Percentiles rank a stretch among this genome's conserved stretches.
These are phyloP conservation scores for Leishmania mexicana DNA, from an alignment of 208 protist genomes.

Conservation along the genomic window DNA sequence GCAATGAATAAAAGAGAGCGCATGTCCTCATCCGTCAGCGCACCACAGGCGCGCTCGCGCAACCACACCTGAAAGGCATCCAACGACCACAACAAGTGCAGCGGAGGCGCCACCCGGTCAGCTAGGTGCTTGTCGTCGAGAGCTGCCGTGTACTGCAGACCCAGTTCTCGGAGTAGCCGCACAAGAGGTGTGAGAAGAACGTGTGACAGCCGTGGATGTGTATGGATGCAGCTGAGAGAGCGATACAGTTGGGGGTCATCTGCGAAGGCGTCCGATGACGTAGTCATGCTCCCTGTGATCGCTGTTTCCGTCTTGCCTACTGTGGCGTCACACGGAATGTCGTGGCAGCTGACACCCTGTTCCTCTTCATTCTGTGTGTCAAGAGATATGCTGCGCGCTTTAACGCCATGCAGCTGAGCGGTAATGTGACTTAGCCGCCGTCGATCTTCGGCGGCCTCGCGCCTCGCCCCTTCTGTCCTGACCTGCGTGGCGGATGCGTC, in stretches of 20 bases:
- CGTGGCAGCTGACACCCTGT: not conserved
- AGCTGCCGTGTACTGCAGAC: not conserved
- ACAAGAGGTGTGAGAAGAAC: not conserved
- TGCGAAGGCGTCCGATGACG: not conserved
- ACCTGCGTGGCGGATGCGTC: conserved; percentile 3
- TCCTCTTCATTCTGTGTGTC: no score
- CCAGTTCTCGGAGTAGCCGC: not conserved
- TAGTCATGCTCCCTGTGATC: not conserved
- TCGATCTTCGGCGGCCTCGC: not conserved
- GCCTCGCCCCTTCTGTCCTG: not conserved
- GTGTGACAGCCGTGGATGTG: conserved; percentile 1
- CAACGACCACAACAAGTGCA: not conserved
- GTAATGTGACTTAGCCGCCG: not conserved
- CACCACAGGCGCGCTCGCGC: not conserved
- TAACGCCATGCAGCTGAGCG: not conserved
- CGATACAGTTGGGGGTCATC: not conserved
- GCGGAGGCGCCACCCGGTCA: not conserved
- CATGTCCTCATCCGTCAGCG: conserved; percentile 2
- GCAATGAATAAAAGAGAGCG: not conserved
- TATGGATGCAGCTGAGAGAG: not conserved
- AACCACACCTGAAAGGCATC: conserved; percentile 4
- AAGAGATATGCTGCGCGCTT: not conserved
- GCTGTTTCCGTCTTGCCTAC: not conserved
- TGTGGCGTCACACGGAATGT: not conserved
- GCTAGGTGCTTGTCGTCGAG: not conserved